phyloP scores from a whole-genome alignment of 306 rosid genomes.

The Quercus robur region DNA sequence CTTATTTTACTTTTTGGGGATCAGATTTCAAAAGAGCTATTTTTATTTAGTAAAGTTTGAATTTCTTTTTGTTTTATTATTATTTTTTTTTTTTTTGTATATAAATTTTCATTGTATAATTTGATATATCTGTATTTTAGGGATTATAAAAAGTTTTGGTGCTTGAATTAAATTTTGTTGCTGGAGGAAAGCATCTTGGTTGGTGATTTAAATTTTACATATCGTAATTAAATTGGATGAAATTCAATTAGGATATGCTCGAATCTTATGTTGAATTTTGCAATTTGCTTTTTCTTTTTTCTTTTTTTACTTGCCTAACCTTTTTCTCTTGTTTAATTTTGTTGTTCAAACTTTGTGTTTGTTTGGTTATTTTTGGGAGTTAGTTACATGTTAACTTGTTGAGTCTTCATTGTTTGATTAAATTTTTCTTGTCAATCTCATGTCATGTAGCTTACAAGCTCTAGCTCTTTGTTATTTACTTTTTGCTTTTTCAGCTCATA shows the following conservation, averaged over 20 bases:
- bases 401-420: background rate
- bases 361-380: background rate
- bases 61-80: background rate
- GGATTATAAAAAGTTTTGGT: no score
- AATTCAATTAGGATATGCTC: background rate
- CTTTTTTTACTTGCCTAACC: background rate
- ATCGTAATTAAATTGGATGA: background rate
- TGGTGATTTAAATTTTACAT: background rate
- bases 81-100: background rate
- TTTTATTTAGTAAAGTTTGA: background rate
- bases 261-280: background rate
- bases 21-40: background rate
- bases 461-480: no score
- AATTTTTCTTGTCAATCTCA: background rate
- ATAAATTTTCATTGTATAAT: background rate
- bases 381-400: background rate
- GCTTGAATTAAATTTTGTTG: background rate
- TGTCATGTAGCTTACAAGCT: background rate
- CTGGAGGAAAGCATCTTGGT: background rate
- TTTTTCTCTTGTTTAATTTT: background rate
- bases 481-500: background rate
- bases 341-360: background rate
- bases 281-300: background rate
- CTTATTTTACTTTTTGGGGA: background rate
- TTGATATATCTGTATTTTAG: no score